Evolutionary conservation across 352 stramenopile species (phyloP), one percentile per base, ranked within the genome.

Genomic region (Globisporangium mamillatum): DNA sequence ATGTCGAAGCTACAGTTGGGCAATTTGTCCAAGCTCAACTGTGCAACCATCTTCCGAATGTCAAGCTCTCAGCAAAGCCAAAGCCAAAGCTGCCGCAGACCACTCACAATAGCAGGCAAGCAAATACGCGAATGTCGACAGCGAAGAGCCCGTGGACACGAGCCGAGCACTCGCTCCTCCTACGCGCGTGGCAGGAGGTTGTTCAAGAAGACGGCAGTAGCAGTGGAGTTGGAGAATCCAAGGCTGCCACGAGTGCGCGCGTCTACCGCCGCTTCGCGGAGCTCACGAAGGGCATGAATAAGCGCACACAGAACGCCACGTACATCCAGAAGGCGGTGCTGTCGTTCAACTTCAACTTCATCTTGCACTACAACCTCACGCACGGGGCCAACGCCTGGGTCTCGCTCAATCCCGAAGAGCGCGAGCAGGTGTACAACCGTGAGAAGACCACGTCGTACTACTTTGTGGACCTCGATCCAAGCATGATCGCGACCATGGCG

Each of bases 261-360:
- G 44, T 58, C 25, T 66, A 50, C 46, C 1, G 34, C 2, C 60
- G 46, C 20, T 66, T 66, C 22, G 9, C 22, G 2, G 46, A 53
- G 60, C 60, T 56, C 44, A 32, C 60, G 27, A 18, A 53, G 1
- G 44, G 27, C 44, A 20, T 6, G 18, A 34, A 4, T 18, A 57
- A 65, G 25, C 44, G 60, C 60, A 58, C 41, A 27, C 27, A 18
- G 22, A 65, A 36, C 20, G 41, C 60, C 12, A 24, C 29, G 44
- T 24, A 9, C 18, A 9, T 58, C 25, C 60, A 65, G 20, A 38
- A 41, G 18, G 25, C 60, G 24, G 60, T 58, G 44, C 60, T 65
- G 0, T 25, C 44, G 25, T 65, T 65, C 60, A 65, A 65, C 60
- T 65, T 65, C 41, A 65, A 38, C 16, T 65, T 65, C 44, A 65